These are phyloP conservation scores for Craterostigma plantagineum DNA, from an alignment of 257 asterid species.

Conservation along the genomic window DNA sequence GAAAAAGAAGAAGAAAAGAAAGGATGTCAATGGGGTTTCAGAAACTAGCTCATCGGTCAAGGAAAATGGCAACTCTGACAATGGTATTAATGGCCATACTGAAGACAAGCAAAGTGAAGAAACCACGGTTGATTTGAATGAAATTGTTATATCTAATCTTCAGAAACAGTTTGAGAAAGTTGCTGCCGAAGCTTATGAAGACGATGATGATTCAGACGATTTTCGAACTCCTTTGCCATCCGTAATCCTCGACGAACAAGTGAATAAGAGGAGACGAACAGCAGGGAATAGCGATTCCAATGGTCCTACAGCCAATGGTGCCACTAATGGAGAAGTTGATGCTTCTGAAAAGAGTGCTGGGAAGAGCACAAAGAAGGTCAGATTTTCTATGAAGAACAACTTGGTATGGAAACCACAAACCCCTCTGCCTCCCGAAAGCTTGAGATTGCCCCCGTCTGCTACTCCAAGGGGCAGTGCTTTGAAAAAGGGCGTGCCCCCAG, in stretches of 20 bases:
- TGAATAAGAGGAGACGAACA: slow-evolving; percentile 36
- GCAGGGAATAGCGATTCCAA: slow-evolving; percentile 9
- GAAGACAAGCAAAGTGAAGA: slow-evolving; percentile 13
- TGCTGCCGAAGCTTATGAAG: slow-evolving; percentile 51
- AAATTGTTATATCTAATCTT: slow-evolving; percentile 57
- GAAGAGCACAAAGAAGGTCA: slow-evolving; percentile 67
- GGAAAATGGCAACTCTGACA: slow-evolving; percentile 13
- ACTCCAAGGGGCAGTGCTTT: slow-evolving; percentile 95
- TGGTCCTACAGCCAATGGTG: slow-evolving; percentile 2
- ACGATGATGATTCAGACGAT: slow-evolving; percentile 20
- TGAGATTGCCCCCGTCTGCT: slow-evolving; percentile 79
- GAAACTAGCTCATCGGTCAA: slow-evolving; percentile 9
- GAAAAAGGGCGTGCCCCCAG: slow-evolving; percentile 88
- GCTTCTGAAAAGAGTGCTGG: slow-evolving; percentile 26
- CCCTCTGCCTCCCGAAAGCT: slow-evolving; percentile 85
- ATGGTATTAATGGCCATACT: too few relatives aligned
- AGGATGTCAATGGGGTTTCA: slow-evolving; percentile 12
- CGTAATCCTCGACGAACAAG: slow-evolving; percentile 6
- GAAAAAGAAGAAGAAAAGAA: slow-evolving; percentile 17
- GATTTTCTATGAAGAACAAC: slow-evolving; percentile 81
- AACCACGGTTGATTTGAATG: slow-evolving; percentile 20
- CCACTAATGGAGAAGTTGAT: slow-evolving; percentile 16
- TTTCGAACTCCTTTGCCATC: slow-evolving; percentile 16
- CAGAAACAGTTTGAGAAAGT: slow-evolving; percentile 76
- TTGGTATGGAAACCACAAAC: slow-evolving; percentile 78